A percentile compares a stretch with the other conserved stretches of the same genome.
These are phyloP conservation scores for Aspergillus niger DNA, from an alignment of 2,329 filamentous ascomycete genomes.

Conservation along the genomic window DNA sequence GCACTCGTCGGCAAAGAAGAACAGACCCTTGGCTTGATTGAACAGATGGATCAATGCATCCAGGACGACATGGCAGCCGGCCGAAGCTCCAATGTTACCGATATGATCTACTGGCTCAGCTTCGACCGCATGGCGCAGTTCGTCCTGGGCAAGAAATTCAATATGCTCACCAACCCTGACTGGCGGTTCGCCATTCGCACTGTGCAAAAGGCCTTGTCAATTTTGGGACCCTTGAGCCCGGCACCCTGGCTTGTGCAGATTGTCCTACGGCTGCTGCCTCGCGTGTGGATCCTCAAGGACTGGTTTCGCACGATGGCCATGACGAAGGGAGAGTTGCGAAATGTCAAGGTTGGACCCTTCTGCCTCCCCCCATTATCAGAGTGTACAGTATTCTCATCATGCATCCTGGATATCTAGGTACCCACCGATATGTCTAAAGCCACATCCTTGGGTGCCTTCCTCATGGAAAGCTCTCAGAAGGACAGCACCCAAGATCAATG, in stretches of 20 bases:
- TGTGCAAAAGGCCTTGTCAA: conserved; percentile 28
- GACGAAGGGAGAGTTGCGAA: neutral
- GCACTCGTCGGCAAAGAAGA: neutral
- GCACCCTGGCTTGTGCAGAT: conserved; percentile 24
- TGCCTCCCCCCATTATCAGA: no score
- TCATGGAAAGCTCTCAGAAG: neutral
- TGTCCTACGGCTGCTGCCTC: conserved; percentile 14
- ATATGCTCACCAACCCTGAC: conserved; percentile 29
- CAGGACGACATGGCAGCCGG: neutral
- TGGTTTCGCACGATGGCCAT: conserved; percentile 17
- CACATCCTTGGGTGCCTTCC: neutral
- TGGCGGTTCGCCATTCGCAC: conserved; percentile 31
- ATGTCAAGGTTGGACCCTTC: neutral
- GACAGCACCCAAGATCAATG: no score
- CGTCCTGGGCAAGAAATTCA: conserved; percentile 33
- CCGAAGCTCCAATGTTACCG: conserved; percentile 3
- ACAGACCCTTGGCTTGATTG: neutral
- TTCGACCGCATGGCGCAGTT: conserved; percentile 40
- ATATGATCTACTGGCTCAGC: conserved; percentile 33
- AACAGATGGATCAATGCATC: conserved; percentile 1
- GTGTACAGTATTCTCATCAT: no score
- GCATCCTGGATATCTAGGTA: no score
- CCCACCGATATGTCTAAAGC: neutral
- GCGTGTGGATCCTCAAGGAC: conserved; percentile 15
- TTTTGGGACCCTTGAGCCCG: conserved; percentile 33